Evolutionary conservation across 1,284 basidiomycete species (phyloP), one percentile per base, ranked within the genome.

Genomic region (Wallemia ichthyophaga): DNA sequence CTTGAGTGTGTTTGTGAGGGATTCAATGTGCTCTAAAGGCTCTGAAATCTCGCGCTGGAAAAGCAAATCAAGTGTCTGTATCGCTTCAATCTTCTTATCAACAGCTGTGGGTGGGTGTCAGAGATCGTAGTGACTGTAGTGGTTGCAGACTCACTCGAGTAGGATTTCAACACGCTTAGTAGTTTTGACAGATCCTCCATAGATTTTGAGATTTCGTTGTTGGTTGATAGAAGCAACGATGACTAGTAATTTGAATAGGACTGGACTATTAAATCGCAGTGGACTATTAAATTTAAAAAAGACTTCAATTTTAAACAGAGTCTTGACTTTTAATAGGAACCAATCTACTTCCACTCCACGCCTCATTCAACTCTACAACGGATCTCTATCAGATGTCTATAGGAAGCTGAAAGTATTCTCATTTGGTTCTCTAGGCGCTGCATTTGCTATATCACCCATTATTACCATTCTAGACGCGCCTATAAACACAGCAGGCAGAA

Each of bases 391-490:
- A 0, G 66, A 71, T 56, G 83, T 82, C 0, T 87, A 85, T 70
- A 76, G 78, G 56, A 76, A 78, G 7, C 74, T 86, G 60, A 89
- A 89, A 67, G 70, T 85, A 25, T 87, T 89, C 70, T 88, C 85
- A 9, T 70, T 89, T 1, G 77, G 78, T 53, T 86, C 85, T 1
- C 74, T 89, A 58, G 74, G 74, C 2, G 75, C 87, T 56, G 81
- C 83, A n/a, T 70, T 73, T 59, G 72, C 77, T 1, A 72, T 88
- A 64, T 74, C 82, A 0, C 85, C 85, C 1, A 77, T 88, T 69
- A 77, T 91, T 61, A 81, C 89, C 67, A 68, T 85, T 55, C 74
- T 86, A 61, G 83, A 86, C 61, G 83, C 82, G 3, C 76, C 76
- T 25, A 73, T 91, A 17, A 82, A 83, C 0, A 66, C 76, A 37